Percentiles rank a stretch among this genome's conserved stretches.
phyloP scores from a whole-genome alignment of 306 rosid genomes.

The Potentilla sterilis region DNA sequence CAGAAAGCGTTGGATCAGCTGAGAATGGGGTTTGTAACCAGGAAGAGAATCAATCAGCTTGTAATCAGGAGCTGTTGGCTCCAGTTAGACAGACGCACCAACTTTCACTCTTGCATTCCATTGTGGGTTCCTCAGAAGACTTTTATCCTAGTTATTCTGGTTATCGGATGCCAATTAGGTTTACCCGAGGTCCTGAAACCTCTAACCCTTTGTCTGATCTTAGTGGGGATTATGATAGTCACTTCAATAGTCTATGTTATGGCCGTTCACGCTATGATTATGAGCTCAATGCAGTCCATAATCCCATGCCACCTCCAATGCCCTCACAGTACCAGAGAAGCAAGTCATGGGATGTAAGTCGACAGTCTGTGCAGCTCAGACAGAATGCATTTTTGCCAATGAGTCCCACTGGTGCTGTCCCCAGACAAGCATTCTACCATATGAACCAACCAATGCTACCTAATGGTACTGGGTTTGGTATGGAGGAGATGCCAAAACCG shows the following conservation, averaged over 20 bases:
- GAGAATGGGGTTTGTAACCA: constrained; percentile 29
- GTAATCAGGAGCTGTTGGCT: constrained; percentile 18
- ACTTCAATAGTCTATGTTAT: constrained; percentile 27
- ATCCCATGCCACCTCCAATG: constrained; percentile 27
- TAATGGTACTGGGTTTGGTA: constrained; percentile 31
- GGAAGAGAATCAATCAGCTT: constrained; percentile 31
- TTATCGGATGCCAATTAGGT: constrained; percentile 18
- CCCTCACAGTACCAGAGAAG: constrained; percentile 28
- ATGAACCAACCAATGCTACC: constrained; percentile 32
- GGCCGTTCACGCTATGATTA: constrained; percentile 30
- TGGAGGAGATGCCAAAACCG: constrained; percentile 46
- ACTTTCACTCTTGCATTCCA: constrained; percentile 24
- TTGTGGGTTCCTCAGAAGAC: constrained; percentile 33
- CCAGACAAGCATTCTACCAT: constrained; percentile 33
- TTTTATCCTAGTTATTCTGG: constrained; percentile 35
- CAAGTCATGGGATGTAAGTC: constrained; percentile 42
- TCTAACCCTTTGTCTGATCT: constrained; percentile 42
- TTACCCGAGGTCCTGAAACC: constrained; percentile 30
- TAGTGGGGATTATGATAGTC: constrained; percentile 43
- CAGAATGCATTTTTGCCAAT: constrained; percentile 32
- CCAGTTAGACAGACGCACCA: constrained; percentile 29
- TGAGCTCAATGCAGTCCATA: constrained; percentile 26
- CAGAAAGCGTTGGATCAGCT: constrained; percentile 20
- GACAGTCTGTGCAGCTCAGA: constrained; percentile 31
- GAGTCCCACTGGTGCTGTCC: constrained; percentile 33